Evolutionary conservation across 2,329 filamentous ascomycete genomes (phyloP), one percentile per base, ranked within the genome.

Genomic region (Alternaria sp.): DNA sequence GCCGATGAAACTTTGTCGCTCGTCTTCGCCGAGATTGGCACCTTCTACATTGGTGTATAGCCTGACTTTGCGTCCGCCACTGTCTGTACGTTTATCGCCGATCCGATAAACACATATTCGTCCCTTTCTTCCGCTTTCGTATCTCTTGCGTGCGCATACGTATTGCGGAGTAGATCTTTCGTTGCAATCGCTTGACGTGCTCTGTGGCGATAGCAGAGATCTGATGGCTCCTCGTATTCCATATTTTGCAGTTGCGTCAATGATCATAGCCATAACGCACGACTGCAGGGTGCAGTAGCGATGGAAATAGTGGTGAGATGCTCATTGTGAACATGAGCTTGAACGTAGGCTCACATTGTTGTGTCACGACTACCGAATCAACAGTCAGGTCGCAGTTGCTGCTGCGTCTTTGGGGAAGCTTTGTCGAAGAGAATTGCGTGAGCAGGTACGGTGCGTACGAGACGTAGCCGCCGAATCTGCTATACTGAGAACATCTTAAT

Each of bases 41-140:
- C 11, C 42, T 44, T 54, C 43, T 11, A 56, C 46, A 22, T 49
- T 60, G 14, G 18, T 22, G 28, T 56, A 59, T 22, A 41, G 20
- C 24, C 22, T 51, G 12, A 26, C 44, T 51, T 20, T 52, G 20
- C n/a, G 32, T 14, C 51, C 46, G 11, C 20, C 32, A 6, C 48
- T 22, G 16, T 38, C 36, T 7, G n/a, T 34, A 18, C 9, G 30
- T 30, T 34, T 9, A n/a, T 38, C 18, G 3, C 18, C 7, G 9
- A 59, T 12, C 30, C 20, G 43, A 26, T 53, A 62, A 38, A 62
- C 36, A 18, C 32, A 52, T 4, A 20, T 42, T 16, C 24, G 42
- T 14, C 42, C 34, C 34, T 56, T 56, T 20, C 47, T 48, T 22
- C 28, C 51, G 16, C 47, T 60, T 12, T 26, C 30, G 28, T 51